Evolutionary conservation across 2,329 filamentous ascomycete species (phyloP).

Genomic region (Myriosclerotinia duriaeana): DNA sequence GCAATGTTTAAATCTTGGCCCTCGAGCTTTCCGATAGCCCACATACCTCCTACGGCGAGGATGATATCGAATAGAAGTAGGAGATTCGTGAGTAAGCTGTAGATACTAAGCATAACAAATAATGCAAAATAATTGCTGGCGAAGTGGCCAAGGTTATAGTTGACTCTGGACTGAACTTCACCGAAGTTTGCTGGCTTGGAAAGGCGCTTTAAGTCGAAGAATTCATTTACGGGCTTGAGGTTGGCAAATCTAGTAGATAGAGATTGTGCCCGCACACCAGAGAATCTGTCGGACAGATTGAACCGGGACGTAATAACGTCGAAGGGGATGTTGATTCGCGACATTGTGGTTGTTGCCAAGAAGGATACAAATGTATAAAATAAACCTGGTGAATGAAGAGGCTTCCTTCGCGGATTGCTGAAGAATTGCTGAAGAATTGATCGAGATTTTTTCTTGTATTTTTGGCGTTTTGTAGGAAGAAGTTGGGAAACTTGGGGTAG

Average conservation of each 20-base stretch:
- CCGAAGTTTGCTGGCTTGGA: conserved; percentile 91
- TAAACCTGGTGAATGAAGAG: conserved; percentile 1
- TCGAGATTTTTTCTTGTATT: not conserved
- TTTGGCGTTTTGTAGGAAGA: not conserved
- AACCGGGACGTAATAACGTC: conserved; percentile 88
- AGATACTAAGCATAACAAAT: conserved; percentile 93
- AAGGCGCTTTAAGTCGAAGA: conserved; percentile 91
- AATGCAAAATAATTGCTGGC: conserved; percentile 97
- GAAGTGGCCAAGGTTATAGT: conserved; percentile 97
- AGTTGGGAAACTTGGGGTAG: not conserved
- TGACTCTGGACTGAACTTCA: conserved; percentile 87
- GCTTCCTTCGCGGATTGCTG: not conserved
- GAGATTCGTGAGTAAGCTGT: conserved; percentile 86
- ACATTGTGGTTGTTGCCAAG: conserved; percentile 55
- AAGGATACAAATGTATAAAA: not conserved
- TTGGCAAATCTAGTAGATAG: conserved; percentile 85
- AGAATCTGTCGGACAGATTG: conserved; percentile 82
- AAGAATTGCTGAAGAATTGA: not conserved
- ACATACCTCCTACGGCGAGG: conserved; percentile 83
- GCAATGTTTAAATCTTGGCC: conserved; percentile 87
- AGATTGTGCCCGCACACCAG: conserved; percentile 75
- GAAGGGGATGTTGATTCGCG: conserved; percentile 87
- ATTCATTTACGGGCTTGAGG: conserved; percentile 86
- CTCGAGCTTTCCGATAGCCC: conserved; percentile 84
- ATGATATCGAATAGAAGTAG: conserved; percentile 88